Base-by-base conservation (phyloP, 78 protist genomes). In the Fonticula alba region DNA sequence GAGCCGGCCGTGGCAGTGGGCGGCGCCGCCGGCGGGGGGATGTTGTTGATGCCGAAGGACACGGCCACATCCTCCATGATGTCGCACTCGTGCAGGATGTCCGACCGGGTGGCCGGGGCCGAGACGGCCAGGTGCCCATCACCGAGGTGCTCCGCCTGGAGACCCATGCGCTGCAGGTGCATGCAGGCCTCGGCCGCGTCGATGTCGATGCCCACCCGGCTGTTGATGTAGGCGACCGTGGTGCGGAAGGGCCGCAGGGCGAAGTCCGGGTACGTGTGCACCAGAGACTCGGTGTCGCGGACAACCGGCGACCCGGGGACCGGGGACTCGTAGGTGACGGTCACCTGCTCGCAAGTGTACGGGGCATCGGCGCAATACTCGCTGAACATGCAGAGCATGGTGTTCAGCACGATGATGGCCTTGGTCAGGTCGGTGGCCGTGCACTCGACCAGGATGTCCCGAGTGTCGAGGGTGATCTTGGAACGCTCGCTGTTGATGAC, bases 31-130 rank as follows among this genome's bases (percentile, higher is more conserved):
- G 1, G 51, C 43, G 47, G 24, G 35, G 32, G 26, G n/a, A 95
- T 70, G 55, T 84, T 84, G 66, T 86, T 66, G 81, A 50, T 86
- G 27, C 97, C 96, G 68, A 84, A 89, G 11, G 98, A 92, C 40
- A 96, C 82, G 32, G 96, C 97, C 33, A 88, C 96, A 68, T 96
- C 99, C 77, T 96, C 99, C 76, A 86, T 68, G 37, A 96, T 40
- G 77, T 96, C 99, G 69, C 86, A 76, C 31, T 82, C 81, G 73
- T 96, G 99, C 47, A 94, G 81, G 35, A 96, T 73, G 73, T 94
- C 99, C 46, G 73, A 29, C 0, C 88, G 72, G 15, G 76, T 55
- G 6, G n/a, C 17, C 43, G 43, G 73, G 35, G 40, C 2, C 24
- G 76, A 86, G 22, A 0, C 52, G 33, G 82, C 29, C 6, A 20